A percentile compares a stretch with the other conserved stretches of the same genome.
phyloP scores from a whole-genome alignment of 2,329 filamentous ascomycete species.

The Xylogone sp. region DNA sequence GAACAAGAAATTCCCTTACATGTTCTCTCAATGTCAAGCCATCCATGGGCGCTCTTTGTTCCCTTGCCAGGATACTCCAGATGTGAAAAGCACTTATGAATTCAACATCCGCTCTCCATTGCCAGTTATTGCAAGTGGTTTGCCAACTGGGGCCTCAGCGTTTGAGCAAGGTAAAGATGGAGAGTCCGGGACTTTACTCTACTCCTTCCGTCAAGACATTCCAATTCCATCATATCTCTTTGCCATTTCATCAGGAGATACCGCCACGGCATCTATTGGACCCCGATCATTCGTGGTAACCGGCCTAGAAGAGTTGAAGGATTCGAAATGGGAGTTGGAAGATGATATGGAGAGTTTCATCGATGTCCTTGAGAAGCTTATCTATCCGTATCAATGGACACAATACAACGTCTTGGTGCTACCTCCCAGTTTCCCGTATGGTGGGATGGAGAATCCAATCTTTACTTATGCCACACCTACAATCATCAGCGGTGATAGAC shows the following conservation, averaged over 20 bases:
- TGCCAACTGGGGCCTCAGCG: conserved; percentile 52
- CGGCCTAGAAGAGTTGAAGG: conserved; percentile 80
- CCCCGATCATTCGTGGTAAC: conserved; percentile 81
- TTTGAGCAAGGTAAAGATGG: conserved; percentile 50
- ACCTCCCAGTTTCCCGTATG: conserved; percentile 86
- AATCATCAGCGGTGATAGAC: conserved; percentile 83
- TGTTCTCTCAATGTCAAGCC: conserved; percentile 97
- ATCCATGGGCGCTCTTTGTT: conserved; percentile 93
- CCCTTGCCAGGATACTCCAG: conserved; percentile 95
- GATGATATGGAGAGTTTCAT: conserved; percentile 90
- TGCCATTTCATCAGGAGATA: conserved; percentile 83
- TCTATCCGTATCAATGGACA: conserved; percentile 91
- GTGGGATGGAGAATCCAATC: conserved; percentile 78
- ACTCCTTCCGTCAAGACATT: conserved; percentile 84
- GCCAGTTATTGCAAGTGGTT: conserved; percentile 87
- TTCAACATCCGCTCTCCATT: conserved; percentile 85
- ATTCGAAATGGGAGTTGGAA: conserved; percentile 88
- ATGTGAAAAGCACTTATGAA: conserved; percentile 91
- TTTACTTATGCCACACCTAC: conserved; percentile 95
- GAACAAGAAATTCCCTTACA: conserved; percentile 93
- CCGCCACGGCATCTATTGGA: conserved; percentile 81
- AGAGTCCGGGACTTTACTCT: conserved; percentile 53
- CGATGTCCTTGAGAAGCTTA: conserved; percentile 72
- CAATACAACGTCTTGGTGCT: conserved; percentile 92
- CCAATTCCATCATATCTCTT: conserved; percentile 95